Evolutionary conservation across 2,329 filamentous ascomycete species (phyloP).

Genomic region (Cladorrhinum sp.): DNA sequence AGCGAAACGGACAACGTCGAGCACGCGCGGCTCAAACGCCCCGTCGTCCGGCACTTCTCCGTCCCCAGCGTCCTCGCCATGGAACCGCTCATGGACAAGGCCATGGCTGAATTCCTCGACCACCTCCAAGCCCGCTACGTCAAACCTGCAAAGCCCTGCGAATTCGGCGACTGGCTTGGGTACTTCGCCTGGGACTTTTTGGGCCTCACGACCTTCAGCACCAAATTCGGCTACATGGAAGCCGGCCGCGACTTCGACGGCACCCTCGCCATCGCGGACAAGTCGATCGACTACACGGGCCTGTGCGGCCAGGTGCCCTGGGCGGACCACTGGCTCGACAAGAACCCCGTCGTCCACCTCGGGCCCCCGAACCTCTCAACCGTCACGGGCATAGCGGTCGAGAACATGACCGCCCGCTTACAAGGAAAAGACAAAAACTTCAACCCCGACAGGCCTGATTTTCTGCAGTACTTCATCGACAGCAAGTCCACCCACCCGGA

Average conservation of each 20-base stretch:
- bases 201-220: constrained; percentile 54
- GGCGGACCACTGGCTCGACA: constrained; percentile 37
- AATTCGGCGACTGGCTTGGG: constrained; percentile 41
- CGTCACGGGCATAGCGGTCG: constrained; percentile 29
- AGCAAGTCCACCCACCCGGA: constrained; percentile 52
- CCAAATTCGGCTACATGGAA: constrained; percentile 60
- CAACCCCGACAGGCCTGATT: constrained; percentile 37
- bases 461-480: constrained; percentile 56
- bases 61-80: constrained; percentile 28
- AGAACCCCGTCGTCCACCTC: constrained; percentile 37
- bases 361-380: constrained; percentile 34
- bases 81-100: constrained; percentile 34
- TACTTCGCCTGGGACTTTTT: constrained; percentile 42
- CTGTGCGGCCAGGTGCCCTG: constrained; percentile 25
- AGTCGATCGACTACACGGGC: constrained; percentile 24
- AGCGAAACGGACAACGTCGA: constrained; percentile 33
- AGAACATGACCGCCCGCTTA: constrained; percentile 27
- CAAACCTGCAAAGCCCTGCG: constrained; percentile 28
- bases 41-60: constrained; percentile 38
- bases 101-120: constrained; percentile 31
- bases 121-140: constrained; percentile 33
- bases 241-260: constrained; percentile 59
- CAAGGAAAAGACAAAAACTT: constrained; percentile 22
- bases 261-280: constrained; percentile 42
- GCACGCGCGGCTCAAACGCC: constrained; percentile 37